phyloP scores from a whole-genome alignment of 768 basidiomycete genomes.

The Lactarius evosmus region DNA sequence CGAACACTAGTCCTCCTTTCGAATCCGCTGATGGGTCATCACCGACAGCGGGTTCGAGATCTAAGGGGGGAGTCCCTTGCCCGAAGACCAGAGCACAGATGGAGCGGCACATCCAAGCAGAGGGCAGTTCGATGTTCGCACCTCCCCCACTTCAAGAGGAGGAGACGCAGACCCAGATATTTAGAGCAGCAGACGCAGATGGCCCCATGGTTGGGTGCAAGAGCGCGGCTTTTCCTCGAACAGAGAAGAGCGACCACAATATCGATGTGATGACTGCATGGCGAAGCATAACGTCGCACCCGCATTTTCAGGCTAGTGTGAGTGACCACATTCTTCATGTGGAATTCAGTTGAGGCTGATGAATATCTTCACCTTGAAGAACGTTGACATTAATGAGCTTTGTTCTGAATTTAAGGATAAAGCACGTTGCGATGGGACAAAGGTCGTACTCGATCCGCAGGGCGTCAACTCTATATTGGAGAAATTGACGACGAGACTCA shows the following conservation, averaged over 20 bases:
- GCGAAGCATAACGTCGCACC: slow-evolving; percentile 70
- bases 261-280: slow-evolving; percentile 77
- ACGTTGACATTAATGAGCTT: slow-evolving; percentile 73
- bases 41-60: slow-evolving; percentile 26
- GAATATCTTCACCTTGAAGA: slow-evolving; percentile 39
- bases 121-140: slow-evolving; percentile 63
- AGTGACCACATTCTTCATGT: slow-evolving; percentile 31
- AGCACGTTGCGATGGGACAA: slow-evolving; percentile 80
- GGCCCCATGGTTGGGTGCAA: slow-evolving; percentile 62
- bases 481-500: slow-evolving; percentile 36
- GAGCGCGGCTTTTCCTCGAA: slow-evolving; percentile 65
- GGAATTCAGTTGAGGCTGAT: slow-evolving; percentile 2
- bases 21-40: slow-evolving; percentile 29
- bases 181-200: slow-evolving; percentile 45
- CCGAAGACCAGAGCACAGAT: slow-evolving; percentile 57
- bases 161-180: slow-evolving; percentile 3
- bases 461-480: slow-evolving; percentile 45
- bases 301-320: slow-evolving; percentile 64
- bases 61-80: too few species aligned
- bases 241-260: slow-evolving; percentile 66
- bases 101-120: slow-evolving; percentile 45
- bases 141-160: slow-evolving; percentile 26
- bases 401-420: slow-evolving; percentile 78
- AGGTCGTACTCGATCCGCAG: slow-evolving; percentile 66
- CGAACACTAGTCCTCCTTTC: slow-evolving; percentile 29